Percentiles rank a stretch among this genome's conserved stretches.
These are phyloP conservation scores for Diaporthe aspalathi DNA, from an alignment of 2,329 filamentous ascomycete species.

Conservation along the genomic window DNA sequence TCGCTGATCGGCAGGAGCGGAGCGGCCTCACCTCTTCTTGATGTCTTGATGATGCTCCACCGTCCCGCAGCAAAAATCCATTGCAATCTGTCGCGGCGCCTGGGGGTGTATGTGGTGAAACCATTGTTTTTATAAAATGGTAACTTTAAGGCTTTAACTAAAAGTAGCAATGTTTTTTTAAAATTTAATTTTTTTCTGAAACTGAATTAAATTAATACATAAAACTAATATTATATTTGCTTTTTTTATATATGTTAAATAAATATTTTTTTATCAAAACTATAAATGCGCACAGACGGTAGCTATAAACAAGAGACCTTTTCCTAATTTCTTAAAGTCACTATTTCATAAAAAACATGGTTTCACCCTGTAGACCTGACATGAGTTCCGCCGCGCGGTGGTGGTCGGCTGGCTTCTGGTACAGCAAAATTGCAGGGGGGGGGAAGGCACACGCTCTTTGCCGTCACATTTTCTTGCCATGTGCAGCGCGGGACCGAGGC, in stretches of 20 bases:
- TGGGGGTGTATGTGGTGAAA: background rate
- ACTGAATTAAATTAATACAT: too few species aligned
- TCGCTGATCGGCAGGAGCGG: constrained; percentile 17
- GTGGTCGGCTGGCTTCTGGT: background rate
- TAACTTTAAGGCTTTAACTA: too few species aligned
- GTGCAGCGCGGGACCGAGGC: background rate
- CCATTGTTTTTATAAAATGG: too few species aligned
- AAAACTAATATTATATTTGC: too few species aligned
- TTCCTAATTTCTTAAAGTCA: too few species aligned
- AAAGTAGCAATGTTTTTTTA: too few species aligned
- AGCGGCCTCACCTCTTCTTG: background rate
- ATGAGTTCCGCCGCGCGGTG: background rate
- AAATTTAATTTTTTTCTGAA: too few species aligned
- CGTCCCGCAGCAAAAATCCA: constrained; percentile 1
- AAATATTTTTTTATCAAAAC: too few species aligned
- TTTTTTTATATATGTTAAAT: too few species aligned
- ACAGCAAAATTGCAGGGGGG: constrained; percentile 7
- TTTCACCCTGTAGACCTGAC: background rate
- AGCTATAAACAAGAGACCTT: too few species aligned
- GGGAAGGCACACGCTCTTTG: constrained; percentile 7
- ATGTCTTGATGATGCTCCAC: constrained; percentile 9
- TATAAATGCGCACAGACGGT: too few species aligned
- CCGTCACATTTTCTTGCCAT: background rate
- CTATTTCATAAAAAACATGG: too few species aligned
- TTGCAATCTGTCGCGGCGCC: background rate